phyloP scores from a whole-genome alignment of 176 grass and related monocot species.

The Poa pratensis region DNA sequence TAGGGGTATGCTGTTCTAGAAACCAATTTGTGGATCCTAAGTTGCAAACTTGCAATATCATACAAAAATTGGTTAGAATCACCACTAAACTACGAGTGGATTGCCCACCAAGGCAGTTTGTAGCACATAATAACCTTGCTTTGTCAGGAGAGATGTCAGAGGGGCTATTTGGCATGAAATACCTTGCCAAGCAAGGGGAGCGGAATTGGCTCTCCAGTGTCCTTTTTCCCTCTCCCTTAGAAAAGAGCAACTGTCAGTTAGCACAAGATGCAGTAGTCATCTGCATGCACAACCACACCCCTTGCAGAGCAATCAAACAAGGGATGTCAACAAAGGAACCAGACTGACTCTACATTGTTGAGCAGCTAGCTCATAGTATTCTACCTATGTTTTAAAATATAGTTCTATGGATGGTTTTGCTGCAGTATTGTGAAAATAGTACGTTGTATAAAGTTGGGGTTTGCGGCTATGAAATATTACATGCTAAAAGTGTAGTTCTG shows the following conservation, averaged over 20 bases:
- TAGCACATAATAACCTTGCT: neutral
- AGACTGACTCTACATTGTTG: neutral
- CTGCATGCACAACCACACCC: neutral
- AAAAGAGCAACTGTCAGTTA: neutral
- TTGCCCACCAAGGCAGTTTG: neutral
- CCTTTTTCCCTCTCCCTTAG: neutral
- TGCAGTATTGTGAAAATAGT: neutral
- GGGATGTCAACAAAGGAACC: neutral
- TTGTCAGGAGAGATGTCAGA: neutral
- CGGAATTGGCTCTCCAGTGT: neutral
- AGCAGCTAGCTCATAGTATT: neutral
- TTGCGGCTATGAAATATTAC: neutral
- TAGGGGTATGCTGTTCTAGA: neutral
- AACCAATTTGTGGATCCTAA: slow-evolving; percentile 8
- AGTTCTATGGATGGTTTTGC: neutral
- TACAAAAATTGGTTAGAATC: neutral
- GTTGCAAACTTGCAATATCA: neutral
- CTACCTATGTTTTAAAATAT: neutral
- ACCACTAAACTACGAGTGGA: neutral
- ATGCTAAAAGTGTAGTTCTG: neutral
- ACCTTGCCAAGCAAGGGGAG: neutral
- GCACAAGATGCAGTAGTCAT: neutral
- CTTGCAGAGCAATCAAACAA: neutral
- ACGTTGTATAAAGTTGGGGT: neutral
- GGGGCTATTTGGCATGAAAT: neutral